Percentiles rank a stretch among this genome's conserved stretches.
phyloP scores from a whole-genome alignment of 2,329 filamentous ascomycete genomes.

The Simplicillium sp. region DNA sequence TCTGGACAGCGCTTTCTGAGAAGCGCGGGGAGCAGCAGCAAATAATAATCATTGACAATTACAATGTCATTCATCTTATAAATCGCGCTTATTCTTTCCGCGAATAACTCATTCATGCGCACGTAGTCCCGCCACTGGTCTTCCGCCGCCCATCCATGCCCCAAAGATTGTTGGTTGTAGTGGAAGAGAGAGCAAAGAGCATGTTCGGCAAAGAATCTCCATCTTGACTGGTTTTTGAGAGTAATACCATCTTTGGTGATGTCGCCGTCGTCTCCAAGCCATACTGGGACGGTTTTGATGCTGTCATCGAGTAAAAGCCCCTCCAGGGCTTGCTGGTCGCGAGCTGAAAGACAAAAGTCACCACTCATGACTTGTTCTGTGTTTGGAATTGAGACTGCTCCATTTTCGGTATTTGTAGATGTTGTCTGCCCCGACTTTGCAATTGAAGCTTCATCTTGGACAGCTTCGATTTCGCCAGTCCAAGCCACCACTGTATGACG shows the following conservation, averaged over 20 bases:
- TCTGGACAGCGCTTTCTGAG: slow-evolving; percentile 76
- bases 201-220: slow-evolving; percentile 84
- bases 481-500: too few relatives aligned
- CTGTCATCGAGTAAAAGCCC: slow-evolving; percentile 61
- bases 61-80: slow-evolving; percentile 91
- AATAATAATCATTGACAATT: slow-evolving; percentile 88
- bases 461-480: too few relatives aligned
- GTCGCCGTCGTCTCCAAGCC: slow-evolving; percentile 72
- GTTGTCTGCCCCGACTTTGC: too few relatives aligned
- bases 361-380: too few relatives aligned
- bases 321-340: slow-evolving; percentile 64
- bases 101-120: slow-evolving; percentile 84
- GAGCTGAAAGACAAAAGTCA: too few relatives aligned
- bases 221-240: slow-evolving; percentile 74
- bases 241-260: slow-evolving; percentile 55
- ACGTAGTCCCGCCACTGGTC: slow-evolving; percentile 88
- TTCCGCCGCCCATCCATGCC: slow-evolving; percentile 73
- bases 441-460: too few relatives aligned
- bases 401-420: too few relatives aligned
- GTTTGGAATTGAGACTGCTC: too few relatives aligned
- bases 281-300: slow-evolving; percentile 74
- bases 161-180: slow-evolving; percentile 89
- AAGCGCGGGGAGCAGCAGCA: slow-evolving; percentile 81
- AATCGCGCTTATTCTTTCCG: slow-evolving; percentile 74
- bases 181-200: slow-evolving; percentile 90